Base-by-base conservation (phyloP, 2,329 filamentous ascomycete species). In the Pestalotiopsis sp. region DNA sequence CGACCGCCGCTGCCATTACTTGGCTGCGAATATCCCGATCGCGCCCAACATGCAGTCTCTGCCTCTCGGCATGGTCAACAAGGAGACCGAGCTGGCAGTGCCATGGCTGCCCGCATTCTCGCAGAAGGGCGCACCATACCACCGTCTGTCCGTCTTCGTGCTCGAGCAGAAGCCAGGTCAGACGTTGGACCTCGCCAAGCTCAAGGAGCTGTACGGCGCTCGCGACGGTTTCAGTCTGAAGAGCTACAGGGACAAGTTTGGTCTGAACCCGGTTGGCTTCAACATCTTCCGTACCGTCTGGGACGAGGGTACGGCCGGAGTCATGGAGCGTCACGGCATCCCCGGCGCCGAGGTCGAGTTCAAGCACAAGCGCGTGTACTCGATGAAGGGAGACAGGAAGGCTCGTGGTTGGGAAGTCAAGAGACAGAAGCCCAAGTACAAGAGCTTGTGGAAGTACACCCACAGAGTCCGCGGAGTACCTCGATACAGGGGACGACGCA, bases 61-160 rank as follows among this genome's bases (percentile, higher is more conserved):
- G 56, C 88, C 91, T n/a, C 86, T 97, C 20, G 83, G 84, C 74
- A 85, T 85, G 73, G 84, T 93, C 73, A 83, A 87, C 68, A 80
- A 83, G 71, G 84, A 88, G 23, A 83, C 85, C 38, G 90, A 96
- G 79, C 86, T 96, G 63, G 89, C 93, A 68, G 82, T 90, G 3
- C 91, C 94, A 1, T 99, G 95, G 93, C 84, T 95, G 27, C 92
- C 95, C 0, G 92, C 96, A 1, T 93, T 92, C 77, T 91, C 94
- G 0, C 93, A 97, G 78, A 97, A 96, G 84, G 96, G 96, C 68
- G 88, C 92, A 2, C 93, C 93, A 1, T 98, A 98, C 82, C 96
- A 98, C 81, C 92, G 96, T 66, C 85, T 98, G 67, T 91, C 91
- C 62, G 83, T 98, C 70, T 92, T 96, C 78, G 84, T 99, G 25